These are phyloP conservation scores for Yamadazyma scolyti DNA, from an alignment of 805 yeast genomes.

Conservation along the genomic window DNA sequence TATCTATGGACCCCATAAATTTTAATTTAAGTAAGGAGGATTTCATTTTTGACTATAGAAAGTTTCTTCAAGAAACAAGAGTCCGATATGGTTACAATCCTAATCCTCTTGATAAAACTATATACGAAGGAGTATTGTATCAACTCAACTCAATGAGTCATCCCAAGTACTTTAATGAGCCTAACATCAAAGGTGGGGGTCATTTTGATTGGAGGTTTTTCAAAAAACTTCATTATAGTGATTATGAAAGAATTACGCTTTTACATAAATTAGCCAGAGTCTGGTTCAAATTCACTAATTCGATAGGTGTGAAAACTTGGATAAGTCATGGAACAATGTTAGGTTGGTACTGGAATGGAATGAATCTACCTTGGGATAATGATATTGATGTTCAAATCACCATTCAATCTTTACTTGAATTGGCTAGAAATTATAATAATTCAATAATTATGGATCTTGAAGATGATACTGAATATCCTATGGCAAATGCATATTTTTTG, in stretches of 20 bases:
- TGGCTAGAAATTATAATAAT: slow-evolving; percentile 46
- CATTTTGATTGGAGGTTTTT: slow-evolving; percentile 39
- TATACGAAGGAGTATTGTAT: too few relatives aligned
- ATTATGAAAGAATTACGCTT: slow-evolving; percentile 33
- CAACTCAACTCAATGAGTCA: too few relatives aligned
- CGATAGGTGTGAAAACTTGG: slow-evolving; percentile 50
- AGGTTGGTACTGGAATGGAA: slow-evolving; percentile 62
- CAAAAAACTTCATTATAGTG: slow-evolving; percentile 14
- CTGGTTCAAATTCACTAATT: slow-evolving; percentile 45
- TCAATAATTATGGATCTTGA: slow-evolving; percentile 40
- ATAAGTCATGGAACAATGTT: slow-evolving; percentile 59
- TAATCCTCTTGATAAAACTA: too few relatives aligned
- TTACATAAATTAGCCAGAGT: slow-evolving; percentile 49
- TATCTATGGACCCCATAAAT: too few relatives aligned
- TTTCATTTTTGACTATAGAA: background rate
- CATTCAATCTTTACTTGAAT: slow-evolving; percentile 34
- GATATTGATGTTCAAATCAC: slow-evolving; percentile 63
- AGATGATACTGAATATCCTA: slow-evolving; percentile 10
- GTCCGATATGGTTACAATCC: too few relatives aligned
- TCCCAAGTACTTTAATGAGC: slow-evolving; percentile 27
- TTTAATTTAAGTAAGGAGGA: background rate
- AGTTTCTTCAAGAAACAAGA: background rate
- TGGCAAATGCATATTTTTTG: slow-evolving; percentile 17
- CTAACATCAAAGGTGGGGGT: slow-evolving; percentile 15
- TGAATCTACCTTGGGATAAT: slow-evolving; percentile 59